Base-by-base conservation (phyloP, 257 asterid genomes). In the Ligustrum vulgare region DNA sequence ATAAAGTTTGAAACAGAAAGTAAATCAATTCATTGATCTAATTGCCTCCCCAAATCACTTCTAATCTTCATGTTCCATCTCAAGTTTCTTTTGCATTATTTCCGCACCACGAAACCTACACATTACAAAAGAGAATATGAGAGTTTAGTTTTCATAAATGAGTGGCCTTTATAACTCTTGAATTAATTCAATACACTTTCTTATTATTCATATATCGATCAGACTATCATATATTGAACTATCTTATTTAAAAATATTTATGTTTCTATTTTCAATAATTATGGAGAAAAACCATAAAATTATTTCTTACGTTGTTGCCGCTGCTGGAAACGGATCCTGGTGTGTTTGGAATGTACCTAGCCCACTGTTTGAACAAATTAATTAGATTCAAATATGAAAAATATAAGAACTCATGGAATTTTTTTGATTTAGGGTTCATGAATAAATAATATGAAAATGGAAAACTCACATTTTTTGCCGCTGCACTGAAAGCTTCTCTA, bases 401-500 rank as follows among this genome's bases (percentile, higher is more conserved):
- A 3, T n/a, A 36, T 35, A 36, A 68, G 54, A 36, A 7, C 9
- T 2, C 12, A n/a, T 34, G 37, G 8, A 23, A 1, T 25, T 15
- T 68, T 6, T 43, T 33, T 3, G 32, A 18, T 25, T 54, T 33
- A 58, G 34, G 36, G 35, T 20, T 71, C 11, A 13, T 8, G 1
- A 31, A 11, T 34, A 66, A 47, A 20, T 20, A 13, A 25, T 68
- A 6, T 5, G 51, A 28, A 9, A 34, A 76, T 37, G 54, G 32
- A 28, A 39, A 36, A 43, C 90, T 77, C 43, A 93, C 98, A 78
- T 92, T 94, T 82, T 95, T 95, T 0, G 98, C 97, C 67, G 98
- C 99, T 18, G 99, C 93, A 75, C 99, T 95, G 82, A 95, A 95
- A 73, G 98, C 99, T 85, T 92, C 99, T 45, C 99, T 84, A 72